Base-by-base conservation (phyloP, 768 basidiomycete species). In the Xerocomus spinulosus region DNA sequence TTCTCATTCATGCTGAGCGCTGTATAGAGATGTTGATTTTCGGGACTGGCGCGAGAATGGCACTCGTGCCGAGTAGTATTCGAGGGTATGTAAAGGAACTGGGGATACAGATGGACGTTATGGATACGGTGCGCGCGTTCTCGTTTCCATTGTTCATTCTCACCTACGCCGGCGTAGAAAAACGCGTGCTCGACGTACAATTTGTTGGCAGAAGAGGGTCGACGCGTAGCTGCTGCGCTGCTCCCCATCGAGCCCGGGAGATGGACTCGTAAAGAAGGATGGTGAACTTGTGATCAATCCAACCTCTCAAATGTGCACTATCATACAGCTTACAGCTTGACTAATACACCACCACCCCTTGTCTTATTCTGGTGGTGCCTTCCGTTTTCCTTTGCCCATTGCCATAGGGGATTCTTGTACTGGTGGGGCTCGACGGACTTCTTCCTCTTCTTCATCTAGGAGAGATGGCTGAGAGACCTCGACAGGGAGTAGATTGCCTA, bases 111-210 rank as follows among this genome's bases (percentile, higher is more conserved):
- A 69, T 92, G 41, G 94, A 98, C 56, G 76, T 91, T 17, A 91
- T 94, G 81, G 83, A 85, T 55, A 85, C 87, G 32, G 86, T 87
- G 49, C 25, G 81, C 24, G 26, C 43, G 24, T n/a, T 30, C 34
- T 25, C 9, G 40, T 7, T 29, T 5, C n/a, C 1, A 21, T 35
- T 23, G 29, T 2, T 17, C 4, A 9, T 30, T 20, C 40, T 50
- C 24, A 46, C 28, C 21, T 2, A 21, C 26, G 21, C 17, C 32
- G 28, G 44, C 40, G 14, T 38, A 88, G 93, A 74, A 90, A 59
- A 96, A 94, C 62, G 95, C 94, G 15, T 93, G 91, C 58, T 86
- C 94, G 23, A 97, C 95, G 0, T 99, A 93, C 68, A 97, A 99
- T 66, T 65, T 99, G 20, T 75, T 99, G 38, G 70, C 86, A 0